Evolutionary conservation across 495 filamentous ascomycete genomes (phyloP).

Genomic region (Niebla homalea): DNA sequence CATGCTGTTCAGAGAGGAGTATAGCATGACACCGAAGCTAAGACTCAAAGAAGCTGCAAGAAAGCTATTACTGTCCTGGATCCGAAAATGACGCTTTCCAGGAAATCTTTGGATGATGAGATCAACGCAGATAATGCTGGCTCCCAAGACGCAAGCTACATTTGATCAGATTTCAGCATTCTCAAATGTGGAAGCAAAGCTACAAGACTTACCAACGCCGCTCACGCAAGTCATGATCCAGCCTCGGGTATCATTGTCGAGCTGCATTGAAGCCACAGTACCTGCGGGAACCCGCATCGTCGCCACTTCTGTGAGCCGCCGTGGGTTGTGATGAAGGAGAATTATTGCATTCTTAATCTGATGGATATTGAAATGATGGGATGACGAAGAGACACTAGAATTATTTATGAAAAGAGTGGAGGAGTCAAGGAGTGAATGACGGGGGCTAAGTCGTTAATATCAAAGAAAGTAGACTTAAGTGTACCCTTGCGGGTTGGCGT

Average conservation of each 20-base stretch:
- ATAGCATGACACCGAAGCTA: slow-evolving; percentile 97
- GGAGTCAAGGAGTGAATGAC: no score
- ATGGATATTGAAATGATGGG: no score
- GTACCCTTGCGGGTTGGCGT: no score
- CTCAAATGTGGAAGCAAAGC: neutral
- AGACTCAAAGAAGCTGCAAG: slow-evolving; percentile 78
- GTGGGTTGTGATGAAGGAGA: no score
- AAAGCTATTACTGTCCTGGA: slow-evolving; percentile 79
- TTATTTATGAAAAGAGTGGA: no score
- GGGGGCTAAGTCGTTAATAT: no score
- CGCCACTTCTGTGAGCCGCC: no score
- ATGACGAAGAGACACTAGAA: no score
- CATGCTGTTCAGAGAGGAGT: slow-evolving; percentile 90
- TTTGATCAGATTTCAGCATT: neutral
- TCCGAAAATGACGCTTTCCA: slow-evolving; percentile 62
- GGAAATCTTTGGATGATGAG: slow-evolving; percentile 57
- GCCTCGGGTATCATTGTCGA: slow-evolving; percentile 73
- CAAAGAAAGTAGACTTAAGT: no score
- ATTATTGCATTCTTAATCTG: no score
- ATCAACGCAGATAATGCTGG: slow-evolving; percentile 79
- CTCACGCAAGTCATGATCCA: slow-evolving; percentile 87
- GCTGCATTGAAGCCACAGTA: slow-evolving; percentile 27
- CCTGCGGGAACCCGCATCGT: slow-evolving; percentile 18
- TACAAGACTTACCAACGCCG: slow-evolving; percentile 49
- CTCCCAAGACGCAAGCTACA: slow-evolving; percentile 66